Percentiles rank a stretch among this genome's conserved stretches.
phyloP scores from a whole-genome alignment of 2,329 filamentous ascomycete species.

The Chaetothyriales sp. region DNA sequence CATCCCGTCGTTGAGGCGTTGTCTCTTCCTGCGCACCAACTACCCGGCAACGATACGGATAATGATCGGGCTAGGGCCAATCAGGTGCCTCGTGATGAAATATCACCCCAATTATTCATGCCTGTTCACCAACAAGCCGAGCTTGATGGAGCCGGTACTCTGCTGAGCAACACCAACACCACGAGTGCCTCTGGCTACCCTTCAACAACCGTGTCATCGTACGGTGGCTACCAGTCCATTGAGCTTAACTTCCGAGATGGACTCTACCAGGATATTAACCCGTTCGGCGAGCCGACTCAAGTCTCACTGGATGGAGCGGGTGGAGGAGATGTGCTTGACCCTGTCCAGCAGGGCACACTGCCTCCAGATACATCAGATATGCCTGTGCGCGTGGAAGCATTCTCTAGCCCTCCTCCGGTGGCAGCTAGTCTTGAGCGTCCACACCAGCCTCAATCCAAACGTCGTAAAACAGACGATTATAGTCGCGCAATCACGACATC shows the following conservation, averaged over 20 bases:
- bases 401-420: background rate
- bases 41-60: background rate
- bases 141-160: background rate
- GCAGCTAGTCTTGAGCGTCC: background rate
- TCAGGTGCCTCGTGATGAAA: no score
- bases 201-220: constrained; percentile 12
- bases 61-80: background rate
- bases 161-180: background rate
- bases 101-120: background rate
- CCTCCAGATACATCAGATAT: background rate
- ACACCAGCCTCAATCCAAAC: background rate
- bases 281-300: constrained; percentile 15
- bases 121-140: background rate
- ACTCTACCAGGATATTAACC: constrained; percentile 11
- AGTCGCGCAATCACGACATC: background rate
- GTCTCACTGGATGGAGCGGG: constrained; percentile 7
- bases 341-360: background rate
- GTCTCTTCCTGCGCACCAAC: background rate
- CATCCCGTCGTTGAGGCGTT: background rate
- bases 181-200: background rate
- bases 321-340: background rate
- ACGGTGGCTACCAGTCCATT: constrained; percentile 15
- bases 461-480: background rate
- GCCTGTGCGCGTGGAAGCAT: background rate
- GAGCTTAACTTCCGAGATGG: constrained; percentile 13